Evolutionary conservation across 306 rosid species (phyloP).

Genomic region (Erythrophleum fordii): DNA sequence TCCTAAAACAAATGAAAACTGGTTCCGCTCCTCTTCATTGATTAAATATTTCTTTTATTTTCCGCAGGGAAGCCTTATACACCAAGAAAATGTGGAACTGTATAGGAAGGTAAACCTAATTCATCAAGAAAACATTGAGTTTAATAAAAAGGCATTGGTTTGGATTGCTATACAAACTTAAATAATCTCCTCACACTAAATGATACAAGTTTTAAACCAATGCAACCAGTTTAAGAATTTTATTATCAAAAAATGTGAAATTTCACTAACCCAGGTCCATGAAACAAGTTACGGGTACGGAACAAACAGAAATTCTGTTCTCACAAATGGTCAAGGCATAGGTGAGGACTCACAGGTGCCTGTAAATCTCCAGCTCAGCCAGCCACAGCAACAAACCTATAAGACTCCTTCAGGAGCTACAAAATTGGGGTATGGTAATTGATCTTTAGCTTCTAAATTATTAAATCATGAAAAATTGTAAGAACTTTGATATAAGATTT

Average conservation of each 20-base stretch:
- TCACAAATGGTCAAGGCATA: conserved; percentile 53
- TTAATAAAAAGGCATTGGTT: conserved; percentile 58
- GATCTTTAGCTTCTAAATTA: conserved; percentile 34
- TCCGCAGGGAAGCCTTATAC: conserved; percentile 77
- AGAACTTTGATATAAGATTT: conserved; percentile 42
- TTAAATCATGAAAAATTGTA: conserved; percentile 33
- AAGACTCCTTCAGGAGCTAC: conserved; percentile 55
- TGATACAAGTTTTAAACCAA: conserved; percentile 17
- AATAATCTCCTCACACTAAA: conserved; percentile 33
- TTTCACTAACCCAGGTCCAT: conserved; percentile 65
- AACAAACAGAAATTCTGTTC: conserved; percentile 50
- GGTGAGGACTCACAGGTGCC: conserved; percentile 66
- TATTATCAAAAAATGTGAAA: conserved; percentile 44
- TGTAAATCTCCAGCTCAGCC: conserved; percentile 87
- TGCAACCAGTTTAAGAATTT: conserved; percentile 24
- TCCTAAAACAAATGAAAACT: conserved; percentile 37
- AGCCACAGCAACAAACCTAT: conserved; percentile 64
- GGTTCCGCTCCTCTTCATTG: conserved; percentile 17
- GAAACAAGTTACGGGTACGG: conserved; percentile 65
- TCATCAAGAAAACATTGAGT: conserved; percentile 69
- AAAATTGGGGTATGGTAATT: conserved; percentile 66
- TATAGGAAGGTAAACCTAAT: conserved; percentile 73
- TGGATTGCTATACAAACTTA: conserved; percentile 33
- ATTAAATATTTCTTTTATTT: conserved; percentile 28
- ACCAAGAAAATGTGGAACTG: conserved; percentile 77